Percentiles rank a stretch among this genome's conserved stretches.
Evolutionary conservation across 2,329 filamentous ascomycete species (phyloP).

Genomic region (Golovinomyces cichoracearum): DNA sequence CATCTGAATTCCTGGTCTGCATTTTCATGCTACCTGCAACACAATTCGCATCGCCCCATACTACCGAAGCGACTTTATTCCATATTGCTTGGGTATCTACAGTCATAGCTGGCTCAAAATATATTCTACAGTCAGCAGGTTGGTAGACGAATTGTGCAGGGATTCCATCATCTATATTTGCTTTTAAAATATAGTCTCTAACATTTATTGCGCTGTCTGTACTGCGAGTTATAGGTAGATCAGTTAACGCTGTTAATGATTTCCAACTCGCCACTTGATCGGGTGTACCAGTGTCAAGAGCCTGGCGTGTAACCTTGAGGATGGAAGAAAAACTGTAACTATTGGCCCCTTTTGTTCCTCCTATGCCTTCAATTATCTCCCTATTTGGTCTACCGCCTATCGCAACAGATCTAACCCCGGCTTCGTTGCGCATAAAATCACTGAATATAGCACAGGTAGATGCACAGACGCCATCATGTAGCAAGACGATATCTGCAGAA

Average conservation of each 20-base stretch:
- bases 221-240: conserved; percentile 6
- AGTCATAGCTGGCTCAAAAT: conserved; percentile 28
- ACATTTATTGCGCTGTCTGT: conserved; percentile 19
- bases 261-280: conserved; percentile 5
- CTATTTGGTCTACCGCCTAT: conserved; percentile 31
- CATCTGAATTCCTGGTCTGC: conserved; percentile 3
- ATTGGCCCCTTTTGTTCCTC: conserved; percentile 32
- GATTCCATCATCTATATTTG: conserved; percentile 15
- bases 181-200: conserved; percentile 16
- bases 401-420: conserved; percentile 27
- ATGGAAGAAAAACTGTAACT: conserved; percentile 7
- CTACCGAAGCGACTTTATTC: conserved; percentile 19
- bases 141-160: conserved; percentile 35
- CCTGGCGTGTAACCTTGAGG: conserved; percentile 3
- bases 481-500: conserved; percentile 18
- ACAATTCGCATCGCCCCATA: conserved; percentile 18
- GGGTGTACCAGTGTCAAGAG: conserved; percentile 4
- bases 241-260: conserved; percentile 2
- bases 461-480: conserved; percentile 27
- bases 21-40: conserved; percentile 8
- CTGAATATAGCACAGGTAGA: conserved; percentile 34
- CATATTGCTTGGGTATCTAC: conserved; percentile 25
- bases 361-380: conserved; percentile 33
- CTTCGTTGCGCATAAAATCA: conserved; percentile 24
- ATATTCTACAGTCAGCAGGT: conserved; percentile 33